Evolutionary conservation across 1,284 basidiomycete species (phyloP).

Genomic region (Tremellales sp.): DNA sequence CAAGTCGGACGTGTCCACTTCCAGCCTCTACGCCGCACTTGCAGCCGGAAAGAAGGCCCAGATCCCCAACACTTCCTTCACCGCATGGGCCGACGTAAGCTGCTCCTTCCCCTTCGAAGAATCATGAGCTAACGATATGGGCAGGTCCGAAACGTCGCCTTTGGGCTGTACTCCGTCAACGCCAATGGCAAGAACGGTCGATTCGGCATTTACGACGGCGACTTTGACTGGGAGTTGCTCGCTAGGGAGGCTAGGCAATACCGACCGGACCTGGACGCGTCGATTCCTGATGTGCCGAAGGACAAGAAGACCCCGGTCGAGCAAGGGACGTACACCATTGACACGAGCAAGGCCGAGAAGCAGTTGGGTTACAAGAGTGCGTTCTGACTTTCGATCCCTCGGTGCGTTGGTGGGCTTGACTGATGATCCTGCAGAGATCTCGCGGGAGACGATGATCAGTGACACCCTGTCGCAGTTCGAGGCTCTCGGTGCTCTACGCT

Average conservation of each 20-base stretch:
- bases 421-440: no score
- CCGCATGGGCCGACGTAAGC: slow-evolving; percentile 17
- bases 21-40: slow-evolving; percentile 6
- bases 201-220: slow-evolving; percentile 12
- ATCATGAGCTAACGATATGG: slow-evolving; percentile 1
- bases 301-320: slow-evolving; percentile 7
- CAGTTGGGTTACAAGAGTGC: slow-evolving; percentile 27
- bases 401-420: no score
- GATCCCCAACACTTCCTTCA: slow-evolving; percentile 3
- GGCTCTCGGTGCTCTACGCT: not conserved
- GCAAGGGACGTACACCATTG: slow-evolving; percentile 16
- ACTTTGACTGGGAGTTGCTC: slow-evolving; percentile 17
- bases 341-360: slow-evolving; percentile 22
- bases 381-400: not conserved
- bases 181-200: slow-evolving; percentile 15
- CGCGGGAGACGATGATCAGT: not conserved
- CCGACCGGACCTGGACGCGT: slow-evolving; percentile 22
- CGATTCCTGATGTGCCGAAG: slow-evolving; percentile 16
- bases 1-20: slow-evolving; percentile 13
- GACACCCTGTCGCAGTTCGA: not conserved
- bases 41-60: slow-evolving; percentile 9
- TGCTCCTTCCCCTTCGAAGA: not conserved
- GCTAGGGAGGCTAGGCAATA: slow-evolving; percentile 17
- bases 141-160: slow-evolving; percentile 26
- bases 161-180: slow-evolving; percentile 21